phyloP scores from a whole-genome alignment of 352 stramenopile genomes.

The Phytophthora niederhauseri region DNA sequence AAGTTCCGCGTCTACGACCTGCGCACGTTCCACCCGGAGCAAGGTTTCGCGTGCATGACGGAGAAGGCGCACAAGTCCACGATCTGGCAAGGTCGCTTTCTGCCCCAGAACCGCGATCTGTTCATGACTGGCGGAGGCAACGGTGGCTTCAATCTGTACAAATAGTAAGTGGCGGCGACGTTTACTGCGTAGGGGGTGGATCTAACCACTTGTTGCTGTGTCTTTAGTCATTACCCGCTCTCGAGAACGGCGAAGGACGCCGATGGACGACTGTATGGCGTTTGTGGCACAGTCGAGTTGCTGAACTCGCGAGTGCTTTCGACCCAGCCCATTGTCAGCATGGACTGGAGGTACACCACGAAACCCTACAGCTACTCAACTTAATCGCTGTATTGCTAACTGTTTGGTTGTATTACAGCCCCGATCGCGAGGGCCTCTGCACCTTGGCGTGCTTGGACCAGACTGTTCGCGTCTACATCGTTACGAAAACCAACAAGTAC shows the following conservation, averaged over 20 bases:
- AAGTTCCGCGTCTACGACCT: slow-evolving; percentile 97
- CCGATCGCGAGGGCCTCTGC: slow-evolving; percentile 94
- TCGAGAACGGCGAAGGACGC: slow-evolving; percentile 88
- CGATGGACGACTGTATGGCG: slow-evolving; percentile 83
- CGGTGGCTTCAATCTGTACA: slow-evolving; percentile 97
- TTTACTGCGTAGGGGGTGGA: not conserved
- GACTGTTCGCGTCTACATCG: slow-evolving; percentile 95
- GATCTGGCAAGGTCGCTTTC: slow-evolving; percentile 94
- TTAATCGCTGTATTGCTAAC: not conserved
- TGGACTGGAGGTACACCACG: slow-evolving; percentile 93
- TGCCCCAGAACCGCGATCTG: slow-evolving; percentile 96
- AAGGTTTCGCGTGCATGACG: slow-evolving; percentile 93
- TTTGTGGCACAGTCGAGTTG: slow-evolving; percentile 93
- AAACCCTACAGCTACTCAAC: not conserved
- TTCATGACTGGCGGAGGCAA: slow-evolving; percentile 97
- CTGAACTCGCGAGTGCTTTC: slow-evolving; percentile 96
- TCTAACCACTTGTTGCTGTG: slow-evolving; percentile 21
- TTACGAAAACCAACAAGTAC: slow-evolving; percentile 97
- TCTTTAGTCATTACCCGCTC: slow-evolving; percentile 75
- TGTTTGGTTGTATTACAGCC: slow-evolving; percentile 25
- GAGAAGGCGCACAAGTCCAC: slow-evolving; percentile 96
- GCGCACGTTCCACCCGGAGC: slow-evolving; percentile 90
- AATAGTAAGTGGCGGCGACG: slow-evolving; percentile 87
- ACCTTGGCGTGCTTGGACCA: slow-evolving; percentile 95
- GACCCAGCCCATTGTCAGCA: slow-evolving; percentile 96